A percentile compares a stretch with the other conserved stretches of the same genome.
Evolutionary conservation across 2,329 filamentous ascomycete genomes (phyloP).

Genomic region (Penicillium sp.): DNA sequence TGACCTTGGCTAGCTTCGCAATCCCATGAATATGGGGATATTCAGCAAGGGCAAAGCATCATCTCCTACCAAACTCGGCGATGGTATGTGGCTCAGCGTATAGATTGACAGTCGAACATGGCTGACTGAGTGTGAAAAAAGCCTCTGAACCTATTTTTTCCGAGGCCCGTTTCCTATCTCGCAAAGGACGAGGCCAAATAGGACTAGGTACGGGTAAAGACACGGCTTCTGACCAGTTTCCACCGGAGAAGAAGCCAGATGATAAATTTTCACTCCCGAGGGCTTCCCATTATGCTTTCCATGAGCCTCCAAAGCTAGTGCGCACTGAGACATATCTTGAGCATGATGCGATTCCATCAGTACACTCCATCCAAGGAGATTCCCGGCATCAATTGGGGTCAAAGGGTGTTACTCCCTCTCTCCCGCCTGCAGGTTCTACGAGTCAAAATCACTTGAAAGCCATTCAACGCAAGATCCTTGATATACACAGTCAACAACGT

Average conservation of each 20-base stretch:
- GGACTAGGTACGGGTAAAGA: background rate
- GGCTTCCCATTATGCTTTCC: background rate
- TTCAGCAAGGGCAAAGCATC: conserved; percentile 45
- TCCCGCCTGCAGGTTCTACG: background rate
- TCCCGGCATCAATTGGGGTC: background rate
- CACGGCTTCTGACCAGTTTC: background rate
- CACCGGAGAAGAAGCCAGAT: background rate
- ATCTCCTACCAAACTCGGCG: conserved; percentile 30
- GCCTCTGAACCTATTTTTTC: conserved; percentile 30
- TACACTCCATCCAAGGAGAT: background rate
- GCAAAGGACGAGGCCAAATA: background rate
- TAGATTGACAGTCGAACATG: background rate
- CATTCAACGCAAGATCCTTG: too few relatives aligned
- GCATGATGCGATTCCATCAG: background rate
- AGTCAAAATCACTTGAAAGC: too few relatives aligned
- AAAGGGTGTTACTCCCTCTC: background rate
- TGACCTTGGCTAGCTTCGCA: conserved; percentile 29
- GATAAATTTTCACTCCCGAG: background rate
- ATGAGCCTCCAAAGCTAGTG: background rate
- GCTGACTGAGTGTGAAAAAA: background rate
- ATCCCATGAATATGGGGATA: conserved; percentile 33
- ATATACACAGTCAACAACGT: background rate
- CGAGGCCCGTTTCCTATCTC: conserved; percentile 27
- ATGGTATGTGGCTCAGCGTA: conserved; percentile 7
- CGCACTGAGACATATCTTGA: background rate